A percentile compares a stretch with the other conserved stretches of the same genome.
phyloP scores from a whole-genome alignment of 768 basidiomycete species.

The Boletus subparvulus region DNA sequence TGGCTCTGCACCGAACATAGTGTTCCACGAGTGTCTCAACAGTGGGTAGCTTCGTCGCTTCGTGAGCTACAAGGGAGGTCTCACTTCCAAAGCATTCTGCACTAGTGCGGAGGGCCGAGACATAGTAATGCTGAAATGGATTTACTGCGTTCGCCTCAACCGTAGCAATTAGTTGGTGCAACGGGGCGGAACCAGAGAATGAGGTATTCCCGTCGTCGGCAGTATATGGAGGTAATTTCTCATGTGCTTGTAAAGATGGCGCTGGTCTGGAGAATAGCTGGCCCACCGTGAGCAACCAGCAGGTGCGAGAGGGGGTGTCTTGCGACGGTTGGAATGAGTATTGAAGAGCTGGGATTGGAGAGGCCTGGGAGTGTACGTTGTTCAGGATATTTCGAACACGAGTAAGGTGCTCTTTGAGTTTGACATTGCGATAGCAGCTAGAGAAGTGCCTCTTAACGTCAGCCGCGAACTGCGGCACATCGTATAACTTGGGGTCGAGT shows the following conservation, averaged over 20 bases:
- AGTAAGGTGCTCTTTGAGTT: conserved; percentile 14
- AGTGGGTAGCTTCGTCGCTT: not conserved
- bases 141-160: conserved; percentile 7
- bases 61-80: not conserved
- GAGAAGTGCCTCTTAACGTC: conserved; percentile 4
- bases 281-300: not conserved
- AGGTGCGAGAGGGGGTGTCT: not conserved
- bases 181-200: not conserved
- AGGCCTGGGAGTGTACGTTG: not conserved
- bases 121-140: conserved; percentile 8
- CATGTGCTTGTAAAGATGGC: not conserved
- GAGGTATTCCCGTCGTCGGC: not conserved
- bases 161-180: conserved; percentile 6
- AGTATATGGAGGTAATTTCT: not conserved
- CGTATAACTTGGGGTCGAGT: not conserved
- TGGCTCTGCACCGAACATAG: conserved; percentile 7
- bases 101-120: conserved; percentile 9
- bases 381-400: conserved; percentile 11
- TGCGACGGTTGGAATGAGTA: conserved; percentile 8
- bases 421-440: conserved; percentile 15
- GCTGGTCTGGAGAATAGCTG: conserved; percentile 8
- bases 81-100: conserved; percentile 12
- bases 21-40: conserved; percentile 2
- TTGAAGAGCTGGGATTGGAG: not conserved
- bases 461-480: not conserved